These are phyloP conservation scores for Hibiscus tridactylites DNA, from an alignment of 345 rosid species.

Conservation along the genomic window DNA sequence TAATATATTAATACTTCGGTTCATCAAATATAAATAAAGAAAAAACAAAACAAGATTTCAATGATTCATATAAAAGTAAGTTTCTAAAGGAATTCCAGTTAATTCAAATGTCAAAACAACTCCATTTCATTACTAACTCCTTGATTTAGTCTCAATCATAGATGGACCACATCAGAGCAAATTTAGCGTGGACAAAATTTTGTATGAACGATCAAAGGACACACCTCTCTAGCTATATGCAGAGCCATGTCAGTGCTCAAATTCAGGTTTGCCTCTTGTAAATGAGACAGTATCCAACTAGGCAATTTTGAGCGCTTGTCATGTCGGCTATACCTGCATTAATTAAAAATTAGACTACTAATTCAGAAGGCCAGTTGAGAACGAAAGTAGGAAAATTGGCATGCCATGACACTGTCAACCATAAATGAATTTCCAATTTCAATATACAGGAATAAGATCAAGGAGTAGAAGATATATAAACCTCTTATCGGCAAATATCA, in stretches of 20 bases:
- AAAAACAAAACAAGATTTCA: background rate
- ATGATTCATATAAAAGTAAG: background rate
- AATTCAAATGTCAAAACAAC: background rate
- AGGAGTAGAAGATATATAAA: constrained; percentile 8
- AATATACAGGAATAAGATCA: background rate
- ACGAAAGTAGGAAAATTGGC: background rate
- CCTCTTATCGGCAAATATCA: constrained; percentile 99
- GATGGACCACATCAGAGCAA: background rate
- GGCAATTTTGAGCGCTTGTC: constrained; percentile 95
- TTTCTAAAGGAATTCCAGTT: background rate
- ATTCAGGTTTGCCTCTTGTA: constrained; percentile 80
- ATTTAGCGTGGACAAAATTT: background rate
- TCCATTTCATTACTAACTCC: background rate
- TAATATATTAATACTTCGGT: background rate
- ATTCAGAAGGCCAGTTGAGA: background rate
- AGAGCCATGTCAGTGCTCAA: constrained; percentile 98
- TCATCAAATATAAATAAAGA: background rate
- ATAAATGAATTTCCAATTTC: no score
- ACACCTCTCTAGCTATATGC: constrained; percentile 87
- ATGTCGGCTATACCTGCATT: constrained; percentile 84
- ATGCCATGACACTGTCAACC: background rate
- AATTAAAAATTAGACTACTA: background rate
- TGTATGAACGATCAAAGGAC: background rate
- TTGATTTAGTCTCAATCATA: background rate
- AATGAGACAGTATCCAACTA: constrained; percentile 87